Base-by-base conservation (phyloP, 306 rosid species). In the Abrus pulchellus region DNA sequence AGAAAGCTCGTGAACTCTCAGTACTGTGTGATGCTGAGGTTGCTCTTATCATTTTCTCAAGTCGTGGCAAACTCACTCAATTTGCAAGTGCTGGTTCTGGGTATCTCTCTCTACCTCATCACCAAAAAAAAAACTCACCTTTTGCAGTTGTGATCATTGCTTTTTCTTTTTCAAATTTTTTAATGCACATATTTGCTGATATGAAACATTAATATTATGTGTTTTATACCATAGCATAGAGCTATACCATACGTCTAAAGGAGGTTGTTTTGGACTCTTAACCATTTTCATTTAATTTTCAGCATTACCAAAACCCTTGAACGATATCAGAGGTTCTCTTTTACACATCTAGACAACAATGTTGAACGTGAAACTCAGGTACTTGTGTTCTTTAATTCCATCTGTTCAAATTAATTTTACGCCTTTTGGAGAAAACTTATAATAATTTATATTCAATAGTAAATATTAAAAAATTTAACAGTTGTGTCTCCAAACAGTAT, bases 291-390 rank as follows among this genome's bases (percentile, higher is more conserved):
- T 50, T 38, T 59, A 32, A 34, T 62, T 44, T 9, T 77, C 72
- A 92, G 96, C 4, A 78, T 79, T 28, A n/a, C 81, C 53, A 84
- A 89, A 61, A 90, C 96, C 50, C 82, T 92, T 72, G 96, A 94
- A 74, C 85, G 95, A 50, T 94, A 94, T 77, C 91, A 88, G 77
- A 82, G 89, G 3, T 85, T 88, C 81, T 79, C 85, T 80, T 83
- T 86, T 75, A 73, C 79, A 82, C 81, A 91, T 57, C 95, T 84
- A 52, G 89, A 87, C 62, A 86, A 81, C 54, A 20, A 48, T 20
- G 47, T 70, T 50, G 88, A 89, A 59, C 76, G 68, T 20, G 88
- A 94, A 85, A 83, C 93, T 27, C 93, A 92, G 97, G 98, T 91
- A 32, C 28, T 32, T 40, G 1, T 41, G 10, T 60, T 80, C 33